phyloP scores from a whole-genome alignment of 176 grass and related monocot species.

The Rhynchospora breviuscula region DNA sequence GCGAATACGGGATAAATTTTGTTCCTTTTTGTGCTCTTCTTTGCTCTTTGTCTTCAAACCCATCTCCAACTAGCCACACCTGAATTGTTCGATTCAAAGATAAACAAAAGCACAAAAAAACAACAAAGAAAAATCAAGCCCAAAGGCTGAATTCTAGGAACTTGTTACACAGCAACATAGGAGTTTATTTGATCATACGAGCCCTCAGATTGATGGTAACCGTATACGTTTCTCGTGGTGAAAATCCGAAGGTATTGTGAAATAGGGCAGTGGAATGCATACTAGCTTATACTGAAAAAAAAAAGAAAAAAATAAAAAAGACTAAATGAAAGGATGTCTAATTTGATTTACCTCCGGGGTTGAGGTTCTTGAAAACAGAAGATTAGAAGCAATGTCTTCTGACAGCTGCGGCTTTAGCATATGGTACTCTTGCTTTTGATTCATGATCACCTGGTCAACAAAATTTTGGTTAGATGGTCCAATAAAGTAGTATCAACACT shows the following conservation, averaged over 20 bases:
- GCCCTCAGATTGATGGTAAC: neutral
- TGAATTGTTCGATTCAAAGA: constrained; percentile 25
- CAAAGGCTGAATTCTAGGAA: neutral
- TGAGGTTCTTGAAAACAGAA: constrained; percentile 43
- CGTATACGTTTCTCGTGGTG: neutral
- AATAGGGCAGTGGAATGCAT: neutral
- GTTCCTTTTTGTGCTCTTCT: constrained; percentile 62
- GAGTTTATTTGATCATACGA: neutral
- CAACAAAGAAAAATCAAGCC: neutral
- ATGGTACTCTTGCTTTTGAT: constrained; percentile 59
- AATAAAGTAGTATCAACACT: neutral
- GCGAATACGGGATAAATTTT: constrained; percentile 59
- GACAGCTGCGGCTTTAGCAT: constrained; percentile 52
- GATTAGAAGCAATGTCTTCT: constrained; percentile 34
- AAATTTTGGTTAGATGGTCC: neutral
- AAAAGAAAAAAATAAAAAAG: neutral
- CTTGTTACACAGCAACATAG: neutral
- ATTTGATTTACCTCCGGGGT: constrained; percentile 43
- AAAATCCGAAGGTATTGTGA: neutral
- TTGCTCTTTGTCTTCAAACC: constrained; percentile 44
- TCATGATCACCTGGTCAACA: constrained; percentile 57
- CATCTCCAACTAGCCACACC: constrained; percentile 81
- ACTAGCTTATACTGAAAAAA: neutral
- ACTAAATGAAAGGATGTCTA: neutral
- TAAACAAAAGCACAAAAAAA: constrained; percentile 10